These are phyloP conservation scores for Angomonas ambiguus DNA, from an alignment of 208 protist species.

Conservation along the genomic window DNA sequence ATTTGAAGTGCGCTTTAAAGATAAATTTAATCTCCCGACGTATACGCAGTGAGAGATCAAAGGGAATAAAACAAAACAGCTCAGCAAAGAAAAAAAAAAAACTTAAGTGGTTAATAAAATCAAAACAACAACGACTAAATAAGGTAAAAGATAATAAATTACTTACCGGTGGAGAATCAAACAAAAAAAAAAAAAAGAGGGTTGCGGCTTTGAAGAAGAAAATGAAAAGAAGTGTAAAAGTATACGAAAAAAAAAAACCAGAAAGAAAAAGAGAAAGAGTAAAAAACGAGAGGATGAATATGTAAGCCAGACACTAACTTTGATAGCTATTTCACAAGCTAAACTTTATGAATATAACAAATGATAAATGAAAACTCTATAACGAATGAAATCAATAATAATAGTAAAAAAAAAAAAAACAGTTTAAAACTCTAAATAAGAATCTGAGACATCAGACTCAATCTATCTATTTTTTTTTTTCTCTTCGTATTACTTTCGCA, in stretches of 20 bases:
- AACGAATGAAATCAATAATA: slow-evolving; percentile 13
- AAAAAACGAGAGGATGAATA: background rate
- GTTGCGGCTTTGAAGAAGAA: background rate
- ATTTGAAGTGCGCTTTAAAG: too few species aligned
- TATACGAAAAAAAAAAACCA: slow-evolving; percentile 10
- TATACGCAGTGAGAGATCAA: background rate
- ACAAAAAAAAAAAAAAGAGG: slow-evolving; percentile 16
- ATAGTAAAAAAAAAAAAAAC: background rate
- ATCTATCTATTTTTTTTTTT: background rate
- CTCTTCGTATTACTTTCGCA: too few species aligned
- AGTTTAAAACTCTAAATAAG: background rate
- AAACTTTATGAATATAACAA: background rate
- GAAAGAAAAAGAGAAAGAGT: background rate
- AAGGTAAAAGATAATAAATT: background rate
- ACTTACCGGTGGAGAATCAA: background rate
- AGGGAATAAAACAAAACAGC: slow-evolving; percentile 5
- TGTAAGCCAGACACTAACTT: too few species aligned
- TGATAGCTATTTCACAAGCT: too few species aligned
- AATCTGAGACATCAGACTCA: background rate
- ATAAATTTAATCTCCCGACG: too few species aligned
- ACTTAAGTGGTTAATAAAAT: background rate
- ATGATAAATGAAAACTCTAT: slow-evolving; percentile 1
- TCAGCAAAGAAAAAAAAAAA: background rate
- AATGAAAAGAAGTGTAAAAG: slow-evolving; percentile 11
- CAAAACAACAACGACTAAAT: background rate